Base-by-base conservation (phyloP, 2,329 filamentous ascomycete genomes). In the Epicoccum sorghinum region DNA sequence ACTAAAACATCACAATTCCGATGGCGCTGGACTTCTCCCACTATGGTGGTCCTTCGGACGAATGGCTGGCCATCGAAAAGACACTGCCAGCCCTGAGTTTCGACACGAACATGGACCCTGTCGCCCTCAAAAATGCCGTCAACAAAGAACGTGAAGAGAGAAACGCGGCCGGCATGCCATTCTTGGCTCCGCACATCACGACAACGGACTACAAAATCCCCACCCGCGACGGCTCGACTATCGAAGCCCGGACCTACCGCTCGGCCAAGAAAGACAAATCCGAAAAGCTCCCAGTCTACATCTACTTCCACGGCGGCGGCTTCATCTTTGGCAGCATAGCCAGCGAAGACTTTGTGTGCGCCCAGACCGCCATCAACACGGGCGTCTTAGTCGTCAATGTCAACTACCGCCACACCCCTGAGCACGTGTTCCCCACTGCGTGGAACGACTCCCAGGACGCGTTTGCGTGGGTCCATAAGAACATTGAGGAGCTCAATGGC, bases 401-500 rank as follows among this genome's bases (percentile, higher is more conserved):
- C 10, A 83, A 84, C 58, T 86, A 86, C 64, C 79, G 85, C 0
- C 83, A 86, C 60, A 83, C 83, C 0, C 84, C 84, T 0, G 80
- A 86, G 46, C 70, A 78, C 57, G 60, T 54, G 0, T 86, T 81
- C 52, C 85, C 84, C 0, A 80, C 77, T 0, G 77, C 79, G 0
- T 84, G 79, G 79, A 56, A 81, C 38, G 85, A 87, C 41, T 67
- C 75, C 0, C 78, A 83, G 52, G 84, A 86, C 40, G 78, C 79
- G 0, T 81, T 85, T 29, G 71, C 77, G 14, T 87, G 83, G 84
- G 64, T 83, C 0, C 79, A 84, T 44, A 68, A 71, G 12, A 70
- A 82, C 52, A 75, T 78, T 0, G 59, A 64, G 0, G 51, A 65
- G 29, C 27, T 82, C 4, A 73, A 73, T 13, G 75, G 76, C 7